Evolutionary conservation across 2,329 filamentous ascomycete species (phyloP).

Genomic region (Albifimbria verrucaria): DNA sequence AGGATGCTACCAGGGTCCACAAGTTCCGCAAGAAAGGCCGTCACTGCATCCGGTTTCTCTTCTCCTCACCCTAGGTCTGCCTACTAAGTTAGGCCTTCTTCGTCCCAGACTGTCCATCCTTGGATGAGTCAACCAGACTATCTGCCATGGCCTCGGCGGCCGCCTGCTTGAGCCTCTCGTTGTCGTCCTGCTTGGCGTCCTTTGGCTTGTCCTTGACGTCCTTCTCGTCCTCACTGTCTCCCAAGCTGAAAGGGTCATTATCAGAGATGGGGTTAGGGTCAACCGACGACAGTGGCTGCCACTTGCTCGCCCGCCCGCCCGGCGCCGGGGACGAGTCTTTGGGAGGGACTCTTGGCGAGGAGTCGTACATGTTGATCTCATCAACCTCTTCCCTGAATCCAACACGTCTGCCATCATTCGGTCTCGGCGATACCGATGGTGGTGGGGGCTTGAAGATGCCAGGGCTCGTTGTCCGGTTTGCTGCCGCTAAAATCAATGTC

Average conservation of each 20-base stretch:
- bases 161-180: constrained; percentile 62
- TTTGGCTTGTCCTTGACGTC: constrained; percentile 53
- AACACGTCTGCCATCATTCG: constrained; percentile 48
- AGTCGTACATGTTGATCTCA: constrained; percentile 74
- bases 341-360: constrained; percentile 52
- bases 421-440: constrained; percentile 48
- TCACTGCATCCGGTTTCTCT: background rate
- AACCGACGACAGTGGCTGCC: constrained; percentile 87
- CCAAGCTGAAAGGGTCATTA: constrained; percentile 94
- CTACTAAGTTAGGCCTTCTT: constrained; percentile 19
- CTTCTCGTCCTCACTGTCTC: constrained; percentile 94
- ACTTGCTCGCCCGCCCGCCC: constrained; percentile 80
- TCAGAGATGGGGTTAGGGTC: constrained; percentile 79
- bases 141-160: constrained; percentile 60
- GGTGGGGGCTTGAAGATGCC: constrained; percentile 73
- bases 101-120: constrained; percentile 30
- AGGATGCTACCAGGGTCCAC: too few species aligned
- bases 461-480: constrained; percentile 66
- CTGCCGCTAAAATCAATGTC: constrained; percentile 22
- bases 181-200: constrained; percentile 52
- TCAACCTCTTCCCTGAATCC: constrained; percentile 64
- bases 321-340: constrained; percentile 45
- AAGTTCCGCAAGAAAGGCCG: too few species aligned
- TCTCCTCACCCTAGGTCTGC: background rate
- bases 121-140: constrained; percentile 41